Evolutionary conservation across 169 alveolate species (phyloP), one percentile per base, ranked within the genome.

Genomic region (Condylostoma magnum): DNA sequence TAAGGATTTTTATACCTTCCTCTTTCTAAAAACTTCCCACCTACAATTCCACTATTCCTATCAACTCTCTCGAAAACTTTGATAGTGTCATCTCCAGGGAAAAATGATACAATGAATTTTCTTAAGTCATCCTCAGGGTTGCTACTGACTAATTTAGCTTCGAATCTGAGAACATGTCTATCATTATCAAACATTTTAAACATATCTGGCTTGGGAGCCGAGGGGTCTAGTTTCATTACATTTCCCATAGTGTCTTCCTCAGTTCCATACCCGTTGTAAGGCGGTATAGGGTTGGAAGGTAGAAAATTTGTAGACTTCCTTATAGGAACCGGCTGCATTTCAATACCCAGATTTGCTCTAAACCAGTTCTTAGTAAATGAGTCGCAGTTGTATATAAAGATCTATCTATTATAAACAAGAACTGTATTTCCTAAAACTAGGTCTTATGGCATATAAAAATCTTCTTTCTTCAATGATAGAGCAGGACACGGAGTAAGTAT

Each of bases 11-110:
- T 76, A 79, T 79, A 80, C 71, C 50, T 84, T 56, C 85, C 80
- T 76, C 90, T 83, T 69, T 90, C 96, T 74, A 88, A 55, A 74
- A 93, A 93, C 79, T 89, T 90, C 44, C 97, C 93, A 10, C 92
- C 92, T 50, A 80, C 63, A 56, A 88, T 73, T 36, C 97, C 97
- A 20, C 93, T 83, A 60, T 93, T 90, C 48, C 91, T 87, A 70
- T 85, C 94, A 34, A 87, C 86, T 34, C 85, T 82, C 69, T 92
- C 92, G 69, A 79, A 83, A 12, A 89, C 90, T 66, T 80, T 72
- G 37, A 92, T 77, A 6, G 92, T 82, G 51, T 92, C 95, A 79
- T 92, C 95, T 54, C 91, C 90, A 43, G 89, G 85, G 75, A 65
- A 89, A 71, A 82, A 87, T 0, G 90, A 79, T 31, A 92, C 71